Evolutionary conservation across 2,329 filamentous ascomycete genomes (phyloP).

Genomic region (Fusarium ambrosium): DNA sequence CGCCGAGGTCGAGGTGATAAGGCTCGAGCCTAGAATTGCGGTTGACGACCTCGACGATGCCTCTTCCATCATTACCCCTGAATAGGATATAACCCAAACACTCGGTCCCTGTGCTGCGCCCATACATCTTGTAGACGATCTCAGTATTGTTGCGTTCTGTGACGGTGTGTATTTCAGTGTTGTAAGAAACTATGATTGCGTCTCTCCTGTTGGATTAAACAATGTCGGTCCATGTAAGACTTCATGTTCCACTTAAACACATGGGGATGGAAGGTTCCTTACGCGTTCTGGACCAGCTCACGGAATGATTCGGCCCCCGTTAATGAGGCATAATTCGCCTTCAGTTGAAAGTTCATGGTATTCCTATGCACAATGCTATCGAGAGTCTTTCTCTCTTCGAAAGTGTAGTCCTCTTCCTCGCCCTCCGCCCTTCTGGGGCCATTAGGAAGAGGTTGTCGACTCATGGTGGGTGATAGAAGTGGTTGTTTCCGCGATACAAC

Average conservation of each 20-base stretch:
- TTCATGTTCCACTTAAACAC: neutral
- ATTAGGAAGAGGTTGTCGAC: neutral
- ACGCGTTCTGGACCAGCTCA: constrained; percentile 53
- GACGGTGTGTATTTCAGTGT: constrained; percentile 37
- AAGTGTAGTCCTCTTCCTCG: neutral
- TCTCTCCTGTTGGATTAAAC: constrained; percentile 41
- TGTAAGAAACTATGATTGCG: constrained; percentile 45
- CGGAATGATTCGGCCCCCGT: constrained; percentile 47
- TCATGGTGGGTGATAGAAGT: neutral
- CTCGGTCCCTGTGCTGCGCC: neutral
- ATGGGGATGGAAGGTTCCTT: neutral
- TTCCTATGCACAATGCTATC: neutral
- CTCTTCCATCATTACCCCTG: constrained; percentile 33
- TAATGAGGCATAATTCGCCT: constrained; percentile 25
- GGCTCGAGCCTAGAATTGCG: constrained; percentile 48
- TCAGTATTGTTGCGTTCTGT: constrained; percentile 42
- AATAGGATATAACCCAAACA: constrained; percentile 51
- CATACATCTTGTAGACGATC: constrained; percentile 46
- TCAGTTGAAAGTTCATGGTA: neutral
- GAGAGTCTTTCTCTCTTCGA: neutral
- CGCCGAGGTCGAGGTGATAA: constrained; percentile 48
- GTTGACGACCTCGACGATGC: constrained; percentile 50
- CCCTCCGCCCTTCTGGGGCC: neutral
- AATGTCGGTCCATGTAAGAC: neutral
- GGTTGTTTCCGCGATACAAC: neutral